These are phyloP conservation scores for Ceratobasidium sp. DNA, from an alignment of 1,284 basidiomycete genomes.

Conservation along the genomic window DNA sequence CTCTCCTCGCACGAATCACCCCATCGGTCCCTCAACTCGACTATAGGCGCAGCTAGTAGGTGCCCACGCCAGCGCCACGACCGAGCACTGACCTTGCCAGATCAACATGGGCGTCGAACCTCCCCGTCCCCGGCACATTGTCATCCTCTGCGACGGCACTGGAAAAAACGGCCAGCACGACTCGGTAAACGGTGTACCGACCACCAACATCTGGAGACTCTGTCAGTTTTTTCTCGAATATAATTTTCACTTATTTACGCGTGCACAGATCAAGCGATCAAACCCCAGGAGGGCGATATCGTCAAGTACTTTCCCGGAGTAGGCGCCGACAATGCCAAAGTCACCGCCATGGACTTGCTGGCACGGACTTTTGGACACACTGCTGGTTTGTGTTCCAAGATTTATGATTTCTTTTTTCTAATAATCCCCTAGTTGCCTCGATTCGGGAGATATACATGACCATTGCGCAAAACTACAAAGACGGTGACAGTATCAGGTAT, in stretches of 20 bases:
- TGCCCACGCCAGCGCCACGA: background rate
- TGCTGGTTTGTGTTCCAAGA: background rate
- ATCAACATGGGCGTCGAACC: background rate
- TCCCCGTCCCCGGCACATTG: background rate
- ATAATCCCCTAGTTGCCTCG: background rate
- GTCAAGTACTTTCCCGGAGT: slow-evolving; percentile 7
- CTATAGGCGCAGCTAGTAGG: background rate
- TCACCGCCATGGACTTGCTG: background rate
- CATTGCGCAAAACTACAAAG: background rate
- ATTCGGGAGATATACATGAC: slow-evolving; percentile 19
- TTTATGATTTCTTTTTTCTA: background rate
- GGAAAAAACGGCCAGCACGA: slow-evolving; percentile 16
- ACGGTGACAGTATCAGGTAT: slow-evolving; percentile 18
- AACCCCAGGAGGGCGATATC: slow-evolving; percentile 4
- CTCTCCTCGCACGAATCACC: too few relatives aligned
- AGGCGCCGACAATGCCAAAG: background rate
- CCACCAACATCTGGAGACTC: slow-evolving; percentile 25
- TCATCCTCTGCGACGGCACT: slow-evolving; percentile 27
- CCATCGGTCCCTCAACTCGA: too few relatives aligned
- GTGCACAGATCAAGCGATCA: slow-evolving; percentile 1
- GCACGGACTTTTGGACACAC: slow-evolving; percentile 12
- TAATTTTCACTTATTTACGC: background rate
- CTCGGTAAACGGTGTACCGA: background rate
- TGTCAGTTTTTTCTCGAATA: background rate
- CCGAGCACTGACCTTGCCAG: background rate